Conservation (phyloP, 768 basidiomycete genomes). For the Neoboletus magnificus region DNA sequence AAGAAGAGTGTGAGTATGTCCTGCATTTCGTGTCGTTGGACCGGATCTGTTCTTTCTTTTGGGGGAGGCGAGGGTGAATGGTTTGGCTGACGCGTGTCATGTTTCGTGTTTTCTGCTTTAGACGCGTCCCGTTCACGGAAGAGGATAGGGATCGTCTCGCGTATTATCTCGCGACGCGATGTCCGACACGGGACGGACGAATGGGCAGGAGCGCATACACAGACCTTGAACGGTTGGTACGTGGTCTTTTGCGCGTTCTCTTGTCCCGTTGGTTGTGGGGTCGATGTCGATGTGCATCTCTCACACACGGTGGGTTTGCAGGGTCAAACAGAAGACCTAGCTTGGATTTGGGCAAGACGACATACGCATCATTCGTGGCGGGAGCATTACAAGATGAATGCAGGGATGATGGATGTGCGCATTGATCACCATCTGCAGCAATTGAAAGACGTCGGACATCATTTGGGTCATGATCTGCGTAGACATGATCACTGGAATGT, state of each 20-base stretch:
- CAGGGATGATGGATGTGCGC: constrained; percentile 36
- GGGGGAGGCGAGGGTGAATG: background rate
- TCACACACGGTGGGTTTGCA: constrained; percentile 1
- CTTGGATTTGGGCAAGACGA: constrained; percentile 35
- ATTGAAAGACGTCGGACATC: constrained; percentile 17
- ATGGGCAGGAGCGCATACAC: constrained; percentile 47
- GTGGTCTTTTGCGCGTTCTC: constrained; percentile 9
- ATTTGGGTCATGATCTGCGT: constrained; percentile 24
- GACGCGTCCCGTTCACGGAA: constrained; percentile 32
- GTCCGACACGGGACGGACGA: constrained; percentile 43
- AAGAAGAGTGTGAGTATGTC: constrained; percentile 6
- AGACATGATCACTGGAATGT: constrained; percentile 3
- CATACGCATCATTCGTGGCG: constrained; percentile 65
- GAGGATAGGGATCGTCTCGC: constrained; percentile 44
- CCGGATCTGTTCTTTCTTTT: background rate
- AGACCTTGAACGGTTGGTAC: constrained; percentile 46
- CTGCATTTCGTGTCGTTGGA: background rate
- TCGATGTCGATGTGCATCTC: background rate
- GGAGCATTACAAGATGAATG: constrained; percentile 51
- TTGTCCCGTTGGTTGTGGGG: background rate
- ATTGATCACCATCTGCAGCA: constrained; percentile 34
- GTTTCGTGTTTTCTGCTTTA: background rate
- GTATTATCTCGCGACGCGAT: constrained; percentile 48
- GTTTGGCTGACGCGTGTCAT: background rate
- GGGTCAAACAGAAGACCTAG: constrained; percentile 35